Percentiles rank a stretch among this genome's conserved stretches.
Conservation (phyloP, 2,329 filamentous ascomycete genomes). For the Ophiocordyceps robertsii region DNA sequence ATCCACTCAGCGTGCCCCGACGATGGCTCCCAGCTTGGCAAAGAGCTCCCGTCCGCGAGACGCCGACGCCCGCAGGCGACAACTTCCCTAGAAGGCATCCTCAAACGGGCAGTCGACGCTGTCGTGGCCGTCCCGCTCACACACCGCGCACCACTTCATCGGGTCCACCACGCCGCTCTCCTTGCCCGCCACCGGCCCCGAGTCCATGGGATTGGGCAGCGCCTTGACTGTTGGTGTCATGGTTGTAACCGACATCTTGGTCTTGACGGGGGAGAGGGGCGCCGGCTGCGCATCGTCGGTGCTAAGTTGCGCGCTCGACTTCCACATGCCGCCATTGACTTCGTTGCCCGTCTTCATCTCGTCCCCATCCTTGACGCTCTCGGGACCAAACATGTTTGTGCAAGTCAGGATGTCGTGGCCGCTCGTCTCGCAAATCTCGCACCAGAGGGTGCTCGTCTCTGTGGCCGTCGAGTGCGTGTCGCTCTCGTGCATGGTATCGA, state of each 20-base stretch:
- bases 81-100: conserved; percentile 50
- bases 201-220: conserved; percentile 49
- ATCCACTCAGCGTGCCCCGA: background rate
- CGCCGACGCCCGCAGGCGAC: background rate
- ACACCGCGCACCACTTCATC: conserved; percentile 92
- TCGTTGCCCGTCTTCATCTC: conserved; percentile 21
- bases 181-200: conserved; percentile 62
- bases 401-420: conserved; percentile 93
- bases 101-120: conserved; percentile 92
- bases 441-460: conserved; percentile 68
- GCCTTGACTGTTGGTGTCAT: conserved; percentile 27
- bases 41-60: background rate
- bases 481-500: conserved; percentile 59
- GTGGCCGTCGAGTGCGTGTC: conserved; percentile 57
- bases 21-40: background rate
- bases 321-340: conserved; percentile 20
- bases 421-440: conserved; percentile 85
- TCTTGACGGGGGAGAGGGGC: conserved; percentile 38
- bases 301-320: conserved; percentile 22
- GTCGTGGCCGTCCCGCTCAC: conserved; percentile 91
- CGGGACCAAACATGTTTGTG: conserved; percentile 68
- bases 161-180: conserved; percentile 66
- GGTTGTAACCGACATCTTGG: conserved; percentile 23
- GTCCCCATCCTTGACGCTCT: conserved; percentile 19
- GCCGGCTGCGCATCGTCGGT: conserved; percentile 35